These are phyloP conservation scores for Aspergillus campestris DNA, from an alignment of 495 filamentous ascomycete species.

Conservation along the genomic window DNA sequence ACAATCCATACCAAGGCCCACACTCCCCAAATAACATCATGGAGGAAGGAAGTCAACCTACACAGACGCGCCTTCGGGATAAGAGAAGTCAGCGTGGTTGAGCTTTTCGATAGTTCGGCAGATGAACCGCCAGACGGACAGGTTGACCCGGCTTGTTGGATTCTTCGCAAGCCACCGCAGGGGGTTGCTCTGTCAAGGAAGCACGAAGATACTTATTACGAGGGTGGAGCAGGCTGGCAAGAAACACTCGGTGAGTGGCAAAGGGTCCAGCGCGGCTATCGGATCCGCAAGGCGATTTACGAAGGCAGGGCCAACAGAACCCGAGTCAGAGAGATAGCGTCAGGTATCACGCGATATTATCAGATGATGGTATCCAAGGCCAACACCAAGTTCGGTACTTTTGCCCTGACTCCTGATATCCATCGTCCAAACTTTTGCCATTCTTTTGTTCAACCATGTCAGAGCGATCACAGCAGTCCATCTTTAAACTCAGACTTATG, in stretches of 20 bases:
- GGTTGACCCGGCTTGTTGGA: slow-evolving; percentile 35
- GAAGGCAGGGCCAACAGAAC: slow-evolving; percentile 32
- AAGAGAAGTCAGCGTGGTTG: slow-evolving; percentile 13
- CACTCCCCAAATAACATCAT: slow-evolving; percentile 28
- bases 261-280: slow-evolving; percentile 27
- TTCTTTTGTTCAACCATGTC: slow-evolving; percentile 9
- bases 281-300: slow-evolving; percentile 24
- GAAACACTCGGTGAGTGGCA: slow-evolving; percentile 37
- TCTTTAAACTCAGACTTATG: not conserved
- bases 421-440: not conserved
- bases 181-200: slow-evolving; percentile 27
- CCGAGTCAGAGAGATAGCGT: slow-evolving; percentile 21
- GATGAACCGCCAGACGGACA: slow-evolving; percentile 34
- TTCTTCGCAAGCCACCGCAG: slow-evolving; percentile 36
- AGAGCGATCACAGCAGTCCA: too few relatives aligned
- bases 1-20: slow-evolving; percentile 11
- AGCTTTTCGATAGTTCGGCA: slow-evolving; percentile 28
- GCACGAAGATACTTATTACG: slow-evolving; percentile 32
- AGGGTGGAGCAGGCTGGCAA: slow-evolving; percentile 36
- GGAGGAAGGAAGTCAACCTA: slow-evolving; percentile 31
- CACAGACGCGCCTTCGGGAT: slow-evolving; percentile 22
- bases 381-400: not conserved
- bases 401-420: too few relatives aligned
- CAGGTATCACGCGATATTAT: slow-evolving; percentile 15
- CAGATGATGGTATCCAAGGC: slow-evolving; percentile 11